Percentiles rank a stretch among this genome's conserved stretches.
Evolutionary conservation across 2,329 filamentous ascomycete genomes (phyloP).

Genomic region (Ceratocystis colombiana): DNA sequence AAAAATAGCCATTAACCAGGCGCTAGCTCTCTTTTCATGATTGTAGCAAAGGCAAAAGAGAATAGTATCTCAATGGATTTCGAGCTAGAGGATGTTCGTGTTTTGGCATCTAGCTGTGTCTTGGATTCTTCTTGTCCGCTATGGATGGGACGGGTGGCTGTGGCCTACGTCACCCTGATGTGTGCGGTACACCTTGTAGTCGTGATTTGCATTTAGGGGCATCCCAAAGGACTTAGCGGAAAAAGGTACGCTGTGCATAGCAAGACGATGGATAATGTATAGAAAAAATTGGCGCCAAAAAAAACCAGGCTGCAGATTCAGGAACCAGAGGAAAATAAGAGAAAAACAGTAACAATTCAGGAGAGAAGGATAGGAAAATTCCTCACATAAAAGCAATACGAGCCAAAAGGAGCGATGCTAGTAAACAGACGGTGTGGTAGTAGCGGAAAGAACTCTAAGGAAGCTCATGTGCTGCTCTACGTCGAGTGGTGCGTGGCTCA

Average conservation of each 20-base stretch:
- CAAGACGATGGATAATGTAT: neutral
- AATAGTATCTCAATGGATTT: too few relatives aligned
- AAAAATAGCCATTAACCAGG: too few relatives aligned
- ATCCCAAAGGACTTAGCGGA: neutral
- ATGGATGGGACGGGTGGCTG: conserved; percentile 2
- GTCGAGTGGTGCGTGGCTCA: neutral
- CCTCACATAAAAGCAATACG: neutral
- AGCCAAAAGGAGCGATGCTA: neutral
- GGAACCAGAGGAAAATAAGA: neutral
- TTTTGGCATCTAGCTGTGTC: neutral
- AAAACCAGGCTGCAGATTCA: neutral
- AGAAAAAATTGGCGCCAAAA: neutral
- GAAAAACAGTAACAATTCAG: neutral
- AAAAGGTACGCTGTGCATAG: neutral
- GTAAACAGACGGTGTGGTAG: too few relatives aligned
- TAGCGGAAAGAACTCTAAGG: too few relatives aligned
- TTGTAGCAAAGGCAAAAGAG: too few relatives aligned
- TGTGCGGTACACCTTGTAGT: neutral
- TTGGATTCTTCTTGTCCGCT: neutral
- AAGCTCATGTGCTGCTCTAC: too few relatives aligned
- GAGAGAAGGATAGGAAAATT: neutral
- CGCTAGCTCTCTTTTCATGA: too few relatives aligned
- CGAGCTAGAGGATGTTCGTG: too few relatives aligned
- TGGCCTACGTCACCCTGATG: conserved; percentile 4
- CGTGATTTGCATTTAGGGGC: neutral